Evolutionary conservation across 2,329 filamentous ascomycete species (phyloP).

Genomic region (Dothideomycetidae sp.): DNA sequence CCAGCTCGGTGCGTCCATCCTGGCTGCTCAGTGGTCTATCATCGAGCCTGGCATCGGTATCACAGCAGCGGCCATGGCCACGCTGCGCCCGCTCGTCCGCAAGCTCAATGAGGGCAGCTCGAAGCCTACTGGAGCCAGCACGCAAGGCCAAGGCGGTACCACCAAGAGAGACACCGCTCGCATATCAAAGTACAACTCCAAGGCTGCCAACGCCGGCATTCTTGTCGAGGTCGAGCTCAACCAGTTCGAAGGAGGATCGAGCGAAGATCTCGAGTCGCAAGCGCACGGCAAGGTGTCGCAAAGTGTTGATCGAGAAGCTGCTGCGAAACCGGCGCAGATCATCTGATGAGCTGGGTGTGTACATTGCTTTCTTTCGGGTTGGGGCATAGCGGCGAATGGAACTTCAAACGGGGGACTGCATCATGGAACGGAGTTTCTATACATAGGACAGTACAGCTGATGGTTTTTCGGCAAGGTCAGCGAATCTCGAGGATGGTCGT

Average conservation of each 20-base stretch:
- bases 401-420: too few relatives aligned
- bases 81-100: slow-evolving; percentile 20
- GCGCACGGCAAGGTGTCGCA: background rate
- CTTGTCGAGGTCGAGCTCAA: slow-evolving; percentile 3
- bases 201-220: slow-evolving; percentile 1
- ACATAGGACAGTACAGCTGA: too few relatives aligned
- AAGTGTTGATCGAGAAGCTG: background rate
- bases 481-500: too few relatives aligned
- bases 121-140: background rate
- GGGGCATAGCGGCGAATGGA: too few relatives aligned
- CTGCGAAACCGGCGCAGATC: background rate
- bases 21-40: slow-evolving; percentile 10
- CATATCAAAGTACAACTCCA: background rate
- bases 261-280: slow-evolving; percentile 1
- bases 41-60: slow-evolving; percentile 24
- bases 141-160: background rate
- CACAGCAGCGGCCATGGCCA: slow-evolving; percentile 20
- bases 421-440: too few relatives aligned
- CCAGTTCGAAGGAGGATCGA: background rate
- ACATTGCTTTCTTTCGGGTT: too few relatives aligned
- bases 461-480: too few relatives aligned
- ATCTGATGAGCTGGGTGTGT: too few relatives aligned
- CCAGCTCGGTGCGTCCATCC: slow-evolving; percentile 1
- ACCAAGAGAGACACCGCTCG: background rate
- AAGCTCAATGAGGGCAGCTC: slow-evolving; percentile 2